Conservation (phyloP, 352 stramenopile species). For the Salisapilia sapeloensis region DNA sequence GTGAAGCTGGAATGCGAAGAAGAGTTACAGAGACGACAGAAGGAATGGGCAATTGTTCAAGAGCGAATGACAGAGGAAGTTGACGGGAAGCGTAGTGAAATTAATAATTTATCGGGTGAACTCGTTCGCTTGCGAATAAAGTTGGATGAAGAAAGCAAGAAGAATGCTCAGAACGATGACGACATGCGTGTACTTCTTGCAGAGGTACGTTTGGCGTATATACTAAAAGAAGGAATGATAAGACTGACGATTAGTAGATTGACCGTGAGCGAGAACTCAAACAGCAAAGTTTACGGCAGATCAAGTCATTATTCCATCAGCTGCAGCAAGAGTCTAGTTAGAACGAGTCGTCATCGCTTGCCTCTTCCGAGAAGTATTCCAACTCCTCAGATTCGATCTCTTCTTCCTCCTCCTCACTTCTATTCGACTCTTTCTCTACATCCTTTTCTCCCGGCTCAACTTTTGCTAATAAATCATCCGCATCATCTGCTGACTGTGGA, state of each 20-base stretch:
- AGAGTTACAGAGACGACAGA: conserved; percentile 12
- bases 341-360: conserved; percentile 67
- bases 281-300: conserved; percentile 48
- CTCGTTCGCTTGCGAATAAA: conserved; percentile 20
- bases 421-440: conserved; percentile 26
- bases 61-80: no score
- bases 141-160: conserved; percentile 23
- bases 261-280: conserved; percentile 50
- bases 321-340: conserved; percentile 35
- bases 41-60: no score
- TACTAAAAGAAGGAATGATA: no score
- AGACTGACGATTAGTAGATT: no score
- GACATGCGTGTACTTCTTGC: conserved; percentile 47
- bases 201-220: conserved; percentile 15
- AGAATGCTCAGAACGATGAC: conserved; percentile 27
- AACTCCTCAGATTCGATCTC: conserved; percentile 59
- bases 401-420: conserved; percentile 23
- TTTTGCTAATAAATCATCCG: no score
- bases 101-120: conserved; percentile 17
- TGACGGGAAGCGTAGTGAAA: conserved; percentile 12
- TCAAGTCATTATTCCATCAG: conserved; percentile 64
- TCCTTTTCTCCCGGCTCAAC: conserved; percentile 21
- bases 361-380: conserved; percentile 73
- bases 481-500: no score
- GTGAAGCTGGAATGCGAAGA: conserved; percentile 12